Percentiles rank a stretch among this genome's conserved stretches.
Evolutionary conservation across 1,284 basidiomycete species (phyloP).

Genomic region (Singerocomus inundabilis): DNA sequence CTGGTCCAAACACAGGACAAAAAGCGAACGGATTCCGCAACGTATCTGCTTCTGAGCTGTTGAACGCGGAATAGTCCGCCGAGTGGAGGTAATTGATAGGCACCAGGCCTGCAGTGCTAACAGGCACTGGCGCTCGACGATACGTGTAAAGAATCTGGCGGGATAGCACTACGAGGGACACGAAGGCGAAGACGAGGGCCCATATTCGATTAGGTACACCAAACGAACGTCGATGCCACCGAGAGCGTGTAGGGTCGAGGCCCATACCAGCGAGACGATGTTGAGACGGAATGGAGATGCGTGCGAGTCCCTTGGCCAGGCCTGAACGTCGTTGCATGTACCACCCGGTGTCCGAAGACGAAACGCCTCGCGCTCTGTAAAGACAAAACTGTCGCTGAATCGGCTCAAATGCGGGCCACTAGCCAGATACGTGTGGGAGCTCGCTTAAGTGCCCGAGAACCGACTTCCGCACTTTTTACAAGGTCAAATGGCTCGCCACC

Average conservation of each 20-base stretch:
- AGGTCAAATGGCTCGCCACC: no score
- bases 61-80: conserved; percentile 28
- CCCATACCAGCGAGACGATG: conserved; percentile 42
- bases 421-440: no score
- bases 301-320: conserved; percentile 46
- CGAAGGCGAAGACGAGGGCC: conserved; percentile 57
- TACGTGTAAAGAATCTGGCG: conserved; percentile 51
- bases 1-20: conserved; percentile 83
- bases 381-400: background rate
- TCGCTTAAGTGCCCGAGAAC: no score
- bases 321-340: conserved; percentile 57
- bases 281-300: conserved; percentile 50
- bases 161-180: conserved; percentile 59
- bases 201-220: conserved; percentile 72
- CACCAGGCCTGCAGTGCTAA: conserved; percentile 51
- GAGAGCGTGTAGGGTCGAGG: conserved; percentile 40
- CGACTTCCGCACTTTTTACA: no score
- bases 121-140: conserved; percentile 35
- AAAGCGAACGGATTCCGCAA: conserved; percentile 76
- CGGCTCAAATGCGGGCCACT: conserved; percentile 2
- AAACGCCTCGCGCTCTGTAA: conserved; percentile 2
- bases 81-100: conserved; percentile 63
- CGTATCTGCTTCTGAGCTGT: conserved; percentile 49
- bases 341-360: conserved; percentile 1
- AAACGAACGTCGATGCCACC: conserved; percentile 54